These are phyloP conservation scores for Lunularia cruciata DNA, from an alignment of 225 moss, liverwort and hornwort genomes.

Conservation along the genomic window DNA sequence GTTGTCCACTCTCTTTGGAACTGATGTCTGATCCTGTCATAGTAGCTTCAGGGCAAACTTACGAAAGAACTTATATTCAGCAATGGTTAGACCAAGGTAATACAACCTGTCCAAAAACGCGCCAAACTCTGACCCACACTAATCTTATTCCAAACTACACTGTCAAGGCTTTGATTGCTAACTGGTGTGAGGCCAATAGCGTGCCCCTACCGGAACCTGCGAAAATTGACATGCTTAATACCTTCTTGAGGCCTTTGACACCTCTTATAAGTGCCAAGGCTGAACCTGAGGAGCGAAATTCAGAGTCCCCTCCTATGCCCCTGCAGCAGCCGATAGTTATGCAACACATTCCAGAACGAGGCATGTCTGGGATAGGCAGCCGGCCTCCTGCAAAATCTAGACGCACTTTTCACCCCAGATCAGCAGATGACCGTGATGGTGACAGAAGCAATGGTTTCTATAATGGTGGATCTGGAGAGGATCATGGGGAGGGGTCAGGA, in stretches of 20 bases:
- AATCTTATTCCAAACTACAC: slow-evolving; percentile 96
- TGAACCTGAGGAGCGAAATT: slow-evolving; percentile 50
- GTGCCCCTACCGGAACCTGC: slow-evolving; percentile 73
- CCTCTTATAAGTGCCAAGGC: slow-evolving; percentile 45
- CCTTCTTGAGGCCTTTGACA: slow-evolving; percentile 42
- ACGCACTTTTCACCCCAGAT: slow-evolving; percentile 38
- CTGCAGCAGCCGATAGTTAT: slow-evolving; percentile 12
- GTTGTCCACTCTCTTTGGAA: slow-evolving; percentile 92
- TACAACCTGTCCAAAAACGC: slow-evolving; percentile 75
- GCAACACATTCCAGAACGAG: slow-evolving; percentile 24
- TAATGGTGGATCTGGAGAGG: slow-evolving; percentile 47
- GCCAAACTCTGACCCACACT: slow-evolving; percentile 73
- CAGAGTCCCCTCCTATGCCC: slow-evolving; percentile 19
- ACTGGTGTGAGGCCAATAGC: slow-evolving; percentile 91
- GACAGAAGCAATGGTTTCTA: slow-evolving; percentile 42
- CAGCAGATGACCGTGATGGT: slow-evolving; percentile 44
- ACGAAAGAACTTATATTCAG: slow-evolving; percentile 84
- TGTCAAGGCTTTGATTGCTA: slow-evolving; percentile 92
- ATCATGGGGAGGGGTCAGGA: slow-evolving; percentile 56
- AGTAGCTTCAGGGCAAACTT: slow-evolving; percentile 92
- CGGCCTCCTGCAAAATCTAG: slow-evolving; percentile 35
- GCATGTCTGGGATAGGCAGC: slow-evolving; percentile 38
- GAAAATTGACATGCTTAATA: slow-evolving; percentile 47
- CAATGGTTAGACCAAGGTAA: slow-evolving; percentile 89
- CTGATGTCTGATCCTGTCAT: slow-evolving; percentile 99